Evolutionary conservation across 2,329 filamentous ascomycete species (phyloP), one percentile per base, ranked within the genome.

Genomic region (Phyllosticta citriasiana): DNA sequence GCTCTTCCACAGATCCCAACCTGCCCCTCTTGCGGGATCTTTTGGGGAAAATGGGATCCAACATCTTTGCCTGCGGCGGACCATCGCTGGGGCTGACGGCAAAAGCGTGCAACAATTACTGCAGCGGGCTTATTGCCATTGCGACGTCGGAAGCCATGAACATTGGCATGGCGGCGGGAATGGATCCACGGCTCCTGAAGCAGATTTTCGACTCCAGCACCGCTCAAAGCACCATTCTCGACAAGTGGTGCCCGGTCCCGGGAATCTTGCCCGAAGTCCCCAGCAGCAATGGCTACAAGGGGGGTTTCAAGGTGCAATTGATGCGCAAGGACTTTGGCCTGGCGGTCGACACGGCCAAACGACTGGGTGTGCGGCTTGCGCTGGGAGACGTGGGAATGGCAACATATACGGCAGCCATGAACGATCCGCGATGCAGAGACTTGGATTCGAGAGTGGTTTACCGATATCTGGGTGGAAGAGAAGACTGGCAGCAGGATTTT

Each of bases 41-140:
- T 4, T 70, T 84, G 26, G 64, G 71, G 12, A 69, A 78, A 52
- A 84, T 85, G 80, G 83, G 82, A 27, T 74, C 74, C 53, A 73
- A 79, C 57, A 71, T 83, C 51, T 80, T 85, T 57, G 74, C 81
- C 4, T 85, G 83, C 65, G 83, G 83, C 2, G 81, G 78, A 0
- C 77, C 80, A 0, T 79, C 79, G 0, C 74, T 84, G 0, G 82
- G 83, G 0, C 76, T 86, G 2, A 79, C 81, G 0, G 82, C 83
- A 0, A 86, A 85, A 69, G 71, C 85, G 5, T 82, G 78, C 60
- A 86, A 86, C 67, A 86, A 86, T 66, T 86, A 86, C 68, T 76
- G 80, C 56, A 83, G 79, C 0, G 82, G 81, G 0, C 72, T 84
- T 24, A 84, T 85, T 62, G 79, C 82, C 5, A 82, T 86, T 59